A percentile compares a stretch with the other conserved stretches of the same genome.
Conservation (phyloP, 2,329 filamentous ascomycete species). For the Neurospora sp. region DNA sequence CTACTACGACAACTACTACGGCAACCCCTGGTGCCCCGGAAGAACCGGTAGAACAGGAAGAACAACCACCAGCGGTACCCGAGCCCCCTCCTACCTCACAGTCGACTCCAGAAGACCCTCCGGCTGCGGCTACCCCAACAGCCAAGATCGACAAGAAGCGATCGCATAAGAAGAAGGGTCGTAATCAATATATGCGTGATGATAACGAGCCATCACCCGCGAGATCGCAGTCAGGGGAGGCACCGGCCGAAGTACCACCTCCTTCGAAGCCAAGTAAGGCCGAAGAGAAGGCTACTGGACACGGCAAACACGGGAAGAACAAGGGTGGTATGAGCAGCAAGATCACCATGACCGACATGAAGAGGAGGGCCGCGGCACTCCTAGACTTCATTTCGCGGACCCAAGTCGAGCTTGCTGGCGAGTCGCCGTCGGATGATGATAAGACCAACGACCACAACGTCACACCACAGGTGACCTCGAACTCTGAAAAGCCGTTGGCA, state of each 20-base stretch:
- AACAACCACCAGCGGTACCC: conserved; percentile 9
- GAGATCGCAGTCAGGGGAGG: conserved; percentile 40
- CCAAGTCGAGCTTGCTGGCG: conserved; percentile 74
- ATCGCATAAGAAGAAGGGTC: conserved; percentile 56
- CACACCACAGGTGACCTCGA: neutral
- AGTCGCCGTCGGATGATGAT: conserved; percentile 33
- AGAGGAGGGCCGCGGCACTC: conserved; percentile 71
- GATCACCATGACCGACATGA: conserved; percentile 81
- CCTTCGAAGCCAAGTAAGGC: conserved; percentile 22
- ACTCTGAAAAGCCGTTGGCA: neutral
- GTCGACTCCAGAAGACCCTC: conserved; percentile 37
- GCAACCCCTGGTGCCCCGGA: conserved; percentile 12
- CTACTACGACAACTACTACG: conserved; percentile 10
- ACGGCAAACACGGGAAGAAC: conserved; percentile 30
- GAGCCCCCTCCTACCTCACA: conserved; percentile 36
- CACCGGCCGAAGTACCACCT: conserved; percentile 20
- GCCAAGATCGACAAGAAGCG: conserved; percentile 47
- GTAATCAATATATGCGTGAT: conserved; percentile 77
- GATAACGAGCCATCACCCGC: conserved; percentile 47
- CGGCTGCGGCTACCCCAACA: conserved; percentile 36
- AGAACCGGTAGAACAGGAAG: conserved; percentile 4
- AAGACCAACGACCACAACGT: conserved; percentile 22
- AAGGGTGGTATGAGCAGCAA: conserved; percentile 52
- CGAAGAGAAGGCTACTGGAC: conserved; percentile 23
- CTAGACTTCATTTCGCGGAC: conserved; percentile 84